Conservation (phyloP, 768 basidiomycete species). For the Suillus ampliporus region DNA sequence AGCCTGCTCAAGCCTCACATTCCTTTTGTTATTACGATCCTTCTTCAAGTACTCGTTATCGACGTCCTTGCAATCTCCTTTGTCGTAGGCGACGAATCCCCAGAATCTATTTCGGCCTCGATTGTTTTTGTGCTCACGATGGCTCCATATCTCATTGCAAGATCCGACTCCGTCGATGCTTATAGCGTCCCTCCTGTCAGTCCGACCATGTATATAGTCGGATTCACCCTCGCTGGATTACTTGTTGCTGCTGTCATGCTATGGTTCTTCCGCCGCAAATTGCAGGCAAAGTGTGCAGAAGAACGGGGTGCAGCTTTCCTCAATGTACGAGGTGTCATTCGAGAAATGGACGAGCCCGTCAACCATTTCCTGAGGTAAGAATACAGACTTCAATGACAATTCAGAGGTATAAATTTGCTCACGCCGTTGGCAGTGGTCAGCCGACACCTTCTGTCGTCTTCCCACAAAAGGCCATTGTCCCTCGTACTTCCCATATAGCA, state of each 20-base stretch:
- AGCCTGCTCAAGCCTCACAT: slow-evolving; percentile 3
- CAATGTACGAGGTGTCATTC: slow-evolving; percentile 11
- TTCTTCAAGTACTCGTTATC: neutral
- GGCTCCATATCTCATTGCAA: slow-evolving; percentile 23
- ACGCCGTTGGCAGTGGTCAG: slow-evolving; percentile 48
- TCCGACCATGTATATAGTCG: slow-evolving; percentile 51
- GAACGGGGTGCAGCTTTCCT: slow-evolving; percentile 49
- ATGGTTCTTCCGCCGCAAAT: slow-evolving; percentile 47
- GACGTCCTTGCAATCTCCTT: slow-evolving; percentile 18
- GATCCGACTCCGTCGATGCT: slow-evolving; percentile 11
- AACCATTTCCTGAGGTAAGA: slow-evolving; percentile 22
- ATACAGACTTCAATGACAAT: neutral
- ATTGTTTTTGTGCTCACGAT: slow-evolving; percentile 20
- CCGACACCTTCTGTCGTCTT: slow-evolving; percentile 54
- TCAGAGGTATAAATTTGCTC: neutral
- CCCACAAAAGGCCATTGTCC: slow-evolving; percentile 52
- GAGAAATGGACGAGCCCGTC: slow-evolving; percentile 14
- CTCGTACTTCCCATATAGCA: slow-evolving; percentile 44
- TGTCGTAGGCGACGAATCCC: slow-evolving; percentile 17
- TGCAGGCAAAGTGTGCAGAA: slow-evolving; percentile 42
- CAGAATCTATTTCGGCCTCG: no score
- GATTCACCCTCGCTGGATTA: slow-evolving; percentile 53
- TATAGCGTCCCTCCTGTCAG: slow-evolving; percentile 15
- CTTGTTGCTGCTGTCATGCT: slow-evolving; percentile 45
- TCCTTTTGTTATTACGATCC: slow-evolving; percentile 6